phyloP scores from a whole-genome alignment of 352 stramenopile species.

The Pythium brachiatum region DNA sequence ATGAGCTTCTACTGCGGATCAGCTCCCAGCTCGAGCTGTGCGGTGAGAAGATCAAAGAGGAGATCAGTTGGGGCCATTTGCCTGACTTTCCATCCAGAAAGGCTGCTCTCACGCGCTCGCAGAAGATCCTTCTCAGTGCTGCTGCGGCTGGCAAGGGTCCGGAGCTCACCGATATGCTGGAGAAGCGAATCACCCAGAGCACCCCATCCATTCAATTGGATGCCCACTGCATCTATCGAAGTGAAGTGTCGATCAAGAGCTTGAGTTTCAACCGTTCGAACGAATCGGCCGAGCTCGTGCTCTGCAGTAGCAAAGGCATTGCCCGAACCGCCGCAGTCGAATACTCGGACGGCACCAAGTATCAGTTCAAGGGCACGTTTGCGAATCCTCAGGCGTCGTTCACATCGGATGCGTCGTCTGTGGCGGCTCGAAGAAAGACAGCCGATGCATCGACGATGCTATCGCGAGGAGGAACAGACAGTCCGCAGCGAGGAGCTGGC shows the following conservation, averaged over 20 bases:
- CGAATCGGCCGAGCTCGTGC: conserved; percentile 57
- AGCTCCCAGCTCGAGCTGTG: conserved; percentile 69
- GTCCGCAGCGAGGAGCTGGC: background rate
- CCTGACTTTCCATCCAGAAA: conserved; percentile 65
- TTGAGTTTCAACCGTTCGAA: conserved; percentile 77
- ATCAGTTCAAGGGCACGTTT: conserved; percentile 83
- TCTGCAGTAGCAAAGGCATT: conserved; percentile 77
- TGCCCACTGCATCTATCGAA: conserved; percentile 63
- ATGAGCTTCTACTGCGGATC: conserved; percentile 70
- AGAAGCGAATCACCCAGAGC: conserved; percentile 46
- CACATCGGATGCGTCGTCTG: conserved; percentile 12
- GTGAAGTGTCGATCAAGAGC: conserved; percentile 79
- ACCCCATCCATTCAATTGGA: conserved; percentile 42
- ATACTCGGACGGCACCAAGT: conserved; percentile 66
- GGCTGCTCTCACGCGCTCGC: conserved; percentile 54
- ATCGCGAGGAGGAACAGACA: conserved; percentile 2
- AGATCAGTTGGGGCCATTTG: conserved; percentile 70
- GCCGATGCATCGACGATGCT: conserved; percentile 1
- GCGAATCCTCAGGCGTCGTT: conserved; percentile 43
- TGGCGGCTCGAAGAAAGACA: conserved; percentile 17
- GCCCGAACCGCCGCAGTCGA: conserved; percentile 61
- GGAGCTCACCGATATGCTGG: conserved; percentile 58
- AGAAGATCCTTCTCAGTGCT: conserved; percentile 57
- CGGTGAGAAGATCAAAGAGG: conserved; percentile 70
- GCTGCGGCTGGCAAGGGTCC: conserved; percentile 33